Evolutionary conservation across 148 eudicot species (phyloP).

Genomic region (Amaranthus cruentus): DNA sequence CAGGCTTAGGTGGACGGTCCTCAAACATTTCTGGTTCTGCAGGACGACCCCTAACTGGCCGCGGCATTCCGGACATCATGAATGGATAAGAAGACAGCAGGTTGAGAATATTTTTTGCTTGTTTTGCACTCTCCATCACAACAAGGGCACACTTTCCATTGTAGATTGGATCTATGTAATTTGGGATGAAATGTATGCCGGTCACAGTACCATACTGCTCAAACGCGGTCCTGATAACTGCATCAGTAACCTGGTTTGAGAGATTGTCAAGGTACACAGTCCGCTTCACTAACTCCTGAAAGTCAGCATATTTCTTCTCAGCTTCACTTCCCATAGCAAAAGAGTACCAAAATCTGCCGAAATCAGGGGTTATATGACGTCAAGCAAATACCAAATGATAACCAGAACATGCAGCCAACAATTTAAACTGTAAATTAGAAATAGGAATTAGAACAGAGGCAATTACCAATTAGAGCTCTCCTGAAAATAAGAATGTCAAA

Average conservation of each 20-base stretch:
- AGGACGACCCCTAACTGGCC: slow-evolving; percentile 63
- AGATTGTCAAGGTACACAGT: slow-evolving; percentile 74
- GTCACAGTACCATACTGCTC: slow-evolving; percentile 60
- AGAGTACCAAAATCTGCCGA: slow-evolving; percentile 6
- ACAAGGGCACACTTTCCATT: slow-evolving; percentile 53
- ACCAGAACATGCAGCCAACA: neutral
- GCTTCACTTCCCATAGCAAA: slow-evolving; percentile 38
- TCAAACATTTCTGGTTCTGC: slow-evolving; percentile 67
- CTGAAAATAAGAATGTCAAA: neutral
- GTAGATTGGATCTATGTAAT: slow-evolving; percentile 35
- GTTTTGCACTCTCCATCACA: slow-evolving; percentile 47
- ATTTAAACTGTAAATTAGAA: neutral
- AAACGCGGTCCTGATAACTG: slow-evolving; percentile 54
- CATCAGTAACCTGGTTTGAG: slow-evolving; percentile 53
- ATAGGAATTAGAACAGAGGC: neutral
- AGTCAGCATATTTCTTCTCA: slow-evolving; percentile 52
- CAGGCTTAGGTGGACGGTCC: slow-evolving; percentile 67
- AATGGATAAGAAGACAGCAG: slow-evolving; percentile 41
- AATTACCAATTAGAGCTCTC: neutral
- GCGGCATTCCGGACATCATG: slow-evolving; percentile 87
- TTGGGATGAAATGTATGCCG: slow-evolving; percentile 42
- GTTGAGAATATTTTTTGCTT: slow-evolving; percentile 36
- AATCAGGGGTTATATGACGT: neutral
- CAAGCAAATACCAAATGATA: neutral
- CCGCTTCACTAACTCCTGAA: slow-evolving; percentile 58